Conservation (phyloP, 257 asterid species). For the Ehretia macrophylla region DNA sequence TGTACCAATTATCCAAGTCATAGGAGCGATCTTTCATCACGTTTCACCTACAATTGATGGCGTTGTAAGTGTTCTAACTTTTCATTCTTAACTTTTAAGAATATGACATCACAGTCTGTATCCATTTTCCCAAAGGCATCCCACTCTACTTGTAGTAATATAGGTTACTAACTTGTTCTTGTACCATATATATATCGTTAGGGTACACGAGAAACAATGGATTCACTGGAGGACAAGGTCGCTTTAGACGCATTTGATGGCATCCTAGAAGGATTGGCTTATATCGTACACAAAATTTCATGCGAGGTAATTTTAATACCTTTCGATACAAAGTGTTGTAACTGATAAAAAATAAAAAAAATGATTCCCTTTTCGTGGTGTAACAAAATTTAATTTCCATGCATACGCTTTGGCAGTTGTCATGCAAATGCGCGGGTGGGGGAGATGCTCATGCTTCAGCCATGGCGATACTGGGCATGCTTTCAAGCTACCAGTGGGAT, state of each 20-base stretch:
- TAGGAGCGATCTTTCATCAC: conserved; percentile 45
- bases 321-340: no score
- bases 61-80: conserved; percentile 33
- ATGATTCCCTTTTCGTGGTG: no score
- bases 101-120: neutral
- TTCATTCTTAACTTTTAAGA: neutral
- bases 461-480: conserved; percentile 45
- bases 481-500: conserved; percentile 67
- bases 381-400: neutral
- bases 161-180: neutral
- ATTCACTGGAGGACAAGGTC: conserved; percentile 31
- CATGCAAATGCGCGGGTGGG: conserved; percentile 62
- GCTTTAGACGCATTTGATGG: conserved; percentile 35
- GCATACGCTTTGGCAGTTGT: conserved; percentile 35
- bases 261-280: conserved; percentile 42
- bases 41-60: conserved; percentile 57
- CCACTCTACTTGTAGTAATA: no score
- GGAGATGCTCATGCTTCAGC: conserved; percentile 51
- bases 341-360: neutral
- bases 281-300: conserved; percentile 48
- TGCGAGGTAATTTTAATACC: conserved; percentile 42
- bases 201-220: conserved; percentile 36
- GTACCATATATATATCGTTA: conserved; percentile 16
- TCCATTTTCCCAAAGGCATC: no score
- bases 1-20: conserved; percentile 39